Conservation (phyloP, 116 monocot species). For the Phalaenopsis hybrid region DNA sequence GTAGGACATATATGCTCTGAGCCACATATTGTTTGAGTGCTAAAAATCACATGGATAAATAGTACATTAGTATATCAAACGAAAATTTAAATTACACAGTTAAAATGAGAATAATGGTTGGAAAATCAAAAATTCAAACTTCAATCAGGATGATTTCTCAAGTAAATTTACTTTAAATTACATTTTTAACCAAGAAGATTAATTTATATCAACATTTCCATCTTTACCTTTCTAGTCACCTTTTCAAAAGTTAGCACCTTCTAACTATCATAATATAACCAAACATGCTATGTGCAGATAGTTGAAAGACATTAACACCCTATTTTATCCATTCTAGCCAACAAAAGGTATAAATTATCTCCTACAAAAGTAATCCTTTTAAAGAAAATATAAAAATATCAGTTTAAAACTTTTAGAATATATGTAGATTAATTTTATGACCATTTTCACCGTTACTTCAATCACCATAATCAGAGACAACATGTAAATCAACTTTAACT, state of each 20-base stretch:
- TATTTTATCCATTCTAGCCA: not conserved
- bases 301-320: not conserved
- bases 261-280: not conserved
- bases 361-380: not conserved
- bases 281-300: too few species aligned
- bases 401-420: not conserved
- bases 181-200: not conserved
- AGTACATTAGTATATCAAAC: not conserved
- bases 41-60: not conserved
- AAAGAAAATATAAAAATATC: not conserved
- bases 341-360: not conserved
- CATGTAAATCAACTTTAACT: not conserved
- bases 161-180: not conserved
- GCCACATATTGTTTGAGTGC: not conserved
- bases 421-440: not conserved
- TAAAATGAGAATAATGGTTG: not conserved
- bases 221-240: not conserved
- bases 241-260: not conserved
- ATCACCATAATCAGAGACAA: not conserved
- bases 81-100: not conserved
- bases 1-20: too few species aligned
- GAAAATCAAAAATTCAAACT: not conserved
- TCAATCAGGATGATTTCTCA: not conserved
- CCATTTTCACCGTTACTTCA: not conserved
- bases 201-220: not conserved